Evolutionary conservation across 805 yeast species (phyloP), one percentile per base, ranked within the genome.

Genomic region (Tetrapisispora namnaoensis): DNA sequence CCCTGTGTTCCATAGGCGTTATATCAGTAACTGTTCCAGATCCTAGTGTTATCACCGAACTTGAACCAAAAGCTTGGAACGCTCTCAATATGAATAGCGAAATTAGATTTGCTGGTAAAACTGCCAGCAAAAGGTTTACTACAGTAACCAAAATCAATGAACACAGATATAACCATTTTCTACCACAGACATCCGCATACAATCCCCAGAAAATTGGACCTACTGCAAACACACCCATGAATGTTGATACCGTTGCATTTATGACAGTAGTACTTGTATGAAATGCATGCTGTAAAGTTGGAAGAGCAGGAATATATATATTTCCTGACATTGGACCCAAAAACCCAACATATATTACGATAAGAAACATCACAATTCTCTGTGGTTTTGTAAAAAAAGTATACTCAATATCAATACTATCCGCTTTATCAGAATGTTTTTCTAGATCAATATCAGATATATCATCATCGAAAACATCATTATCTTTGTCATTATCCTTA

Each of bases 11-110:
- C 18, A 83, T 81, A 9, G 78, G 72, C 51, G 75, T 82, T 32
- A 89, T 64, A 62, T 89, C 97, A 28, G 87, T 79, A 18, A 89
- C 81, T 0, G 95, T 86, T 2, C 95, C 96, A 0, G 96, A 95
- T 1, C 96, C 96, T 28, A 87, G 83, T 18, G 95, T 79, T 62
- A 89, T 95, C 0, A 89, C 96, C 2, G 91, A 83, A 51, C 87
- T 78, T 0, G 93, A 95, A 36, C 95, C 95, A 58, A 89, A 72
- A 1, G 89, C 91, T 57, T 84, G 88, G 2, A 90, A 82, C 3
- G 83, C 63, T 51, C 79, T 70, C 2, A 87, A 70, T 4, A 88
- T 75, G 35, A 83, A 76, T 1, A 86, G 71, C 0, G 91, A 83
- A 0, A 83, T 83, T 30, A 82, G 80, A 35, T 84, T 85, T 5